These are phyloP conservation scores for Colletotrichum kahawae DNA, from an alignment of 2,329 filamentous ascomycete species.

Conservation along the genomic window DNA sequence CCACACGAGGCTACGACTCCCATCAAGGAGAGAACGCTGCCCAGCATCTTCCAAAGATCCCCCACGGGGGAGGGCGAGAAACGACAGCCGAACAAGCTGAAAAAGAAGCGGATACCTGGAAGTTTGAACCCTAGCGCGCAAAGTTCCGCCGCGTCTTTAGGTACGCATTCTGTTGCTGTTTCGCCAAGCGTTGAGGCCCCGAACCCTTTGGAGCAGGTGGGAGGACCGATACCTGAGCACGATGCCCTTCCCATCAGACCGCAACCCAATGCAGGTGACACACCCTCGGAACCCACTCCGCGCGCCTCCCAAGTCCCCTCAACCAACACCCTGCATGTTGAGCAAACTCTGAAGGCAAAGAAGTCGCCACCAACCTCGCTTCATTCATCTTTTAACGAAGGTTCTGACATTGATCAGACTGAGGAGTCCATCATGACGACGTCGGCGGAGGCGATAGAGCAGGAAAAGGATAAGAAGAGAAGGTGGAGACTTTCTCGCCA, in stretches of 20 bases:
- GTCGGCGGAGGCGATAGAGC: conserved; percentile 39
- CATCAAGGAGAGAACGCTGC: conserved; percentile 69
- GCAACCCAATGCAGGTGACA: neutral
- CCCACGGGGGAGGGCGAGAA: conserved; percentile 65
- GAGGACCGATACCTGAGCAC: conserved; percentile 18
- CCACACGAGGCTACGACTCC: conserved; percentile 56
- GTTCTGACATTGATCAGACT: conserved; percentile 77
- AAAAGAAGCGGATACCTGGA: conserved; percentile 81
- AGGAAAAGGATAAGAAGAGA: conserved; percentile 72
- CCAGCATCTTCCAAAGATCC: conserved; percentile 74
- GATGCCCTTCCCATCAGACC: neutral
- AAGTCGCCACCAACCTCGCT: conserved; percentile 79
- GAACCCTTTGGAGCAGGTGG: conserved; percentile 50
- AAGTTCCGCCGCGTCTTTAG: conserved; percentile 82
- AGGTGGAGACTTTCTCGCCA: conserved; percentile 75
- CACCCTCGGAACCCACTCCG: conserved; percentile 50
- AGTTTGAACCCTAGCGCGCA: conserved; percentile 87
- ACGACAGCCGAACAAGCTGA: conserved; percentile 86
- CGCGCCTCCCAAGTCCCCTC: conserved; percentile 51
- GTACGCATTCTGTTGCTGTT: conserved; percentile 43
- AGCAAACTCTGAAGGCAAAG: conserved; percentile 63
- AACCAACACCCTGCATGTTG: conserved; percentile 46
- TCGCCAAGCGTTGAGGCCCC: conserved; percentile 51
- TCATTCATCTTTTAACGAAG: conserved; percentile 79
- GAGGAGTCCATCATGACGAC: conserved; percentile 56